These are phyloP conservation scores for Trichosporon coremiiforme DNA, from an alignment of 1,284 basidiomycete species.

Conservation along the genomic window DNA sequence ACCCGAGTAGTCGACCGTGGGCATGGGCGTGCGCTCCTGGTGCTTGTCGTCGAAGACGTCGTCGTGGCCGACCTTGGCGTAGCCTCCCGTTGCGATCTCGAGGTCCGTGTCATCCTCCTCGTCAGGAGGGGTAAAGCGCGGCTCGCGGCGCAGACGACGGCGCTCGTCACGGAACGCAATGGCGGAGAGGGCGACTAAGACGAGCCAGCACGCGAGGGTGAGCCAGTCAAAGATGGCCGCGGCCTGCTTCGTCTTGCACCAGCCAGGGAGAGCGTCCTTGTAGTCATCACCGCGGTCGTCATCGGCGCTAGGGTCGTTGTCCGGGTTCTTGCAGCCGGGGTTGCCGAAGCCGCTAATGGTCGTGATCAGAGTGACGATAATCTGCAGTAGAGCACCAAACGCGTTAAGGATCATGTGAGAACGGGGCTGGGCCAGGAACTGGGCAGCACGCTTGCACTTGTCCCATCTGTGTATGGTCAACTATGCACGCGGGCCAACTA, in stretches of 20 bases:
- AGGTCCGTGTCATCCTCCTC: slow-evolving; percentile 20
- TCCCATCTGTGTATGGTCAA: slow-evolving; percentile 59
- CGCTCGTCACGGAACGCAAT: slow-evolving; percentile 46
- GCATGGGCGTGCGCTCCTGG: slow-evolving; percentile 22
- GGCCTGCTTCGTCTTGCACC: slow-evolving; percentile 88
- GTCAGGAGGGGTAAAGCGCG: slow-evolving; percentile 42
- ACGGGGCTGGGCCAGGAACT: slow-evolving; percentile 75
- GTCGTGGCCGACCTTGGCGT: slow-evolving; percentile 40
- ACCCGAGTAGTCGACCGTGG: slow-evolving; percentile 11
- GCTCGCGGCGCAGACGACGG: slow-evolving; percentile 37
- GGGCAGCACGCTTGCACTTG: slow-evolving; percentile 70
- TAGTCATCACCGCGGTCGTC: slow-evolving; percentile 70
- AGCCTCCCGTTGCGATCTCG: slow-evolving; percentile 27
- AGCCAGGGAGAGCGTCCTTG: slow-evolving; percentile 68
- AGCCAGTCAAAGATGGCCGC: slow-evolving; percentile 80
- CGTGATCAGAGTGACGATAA: slow-evolving; percentile 68
- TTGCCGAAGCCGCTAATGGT: slow-evolving; percentile 40
- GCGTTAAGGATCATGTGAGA: slow-evolving; percentile 77
- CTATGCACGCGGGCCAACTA: not conserved
- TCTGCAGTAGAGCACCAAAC: slow-evolving; percentile 65
- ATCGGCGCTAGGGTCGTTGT: slow-evolving; percentile 60
- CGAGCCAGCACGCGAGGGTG: slow-evolving; percentile 38
- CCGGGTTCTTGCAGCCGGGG: slow-evolving; percentile 75
- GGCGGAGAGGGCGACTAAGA: slow-evolving; percentile 41
- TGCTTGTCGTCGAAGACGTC: slow-evolving; percentile 43